Base-by-base conservation (phyloP, 1,139 yeast species). In the Hanseniaspora uvarum region DNA sequence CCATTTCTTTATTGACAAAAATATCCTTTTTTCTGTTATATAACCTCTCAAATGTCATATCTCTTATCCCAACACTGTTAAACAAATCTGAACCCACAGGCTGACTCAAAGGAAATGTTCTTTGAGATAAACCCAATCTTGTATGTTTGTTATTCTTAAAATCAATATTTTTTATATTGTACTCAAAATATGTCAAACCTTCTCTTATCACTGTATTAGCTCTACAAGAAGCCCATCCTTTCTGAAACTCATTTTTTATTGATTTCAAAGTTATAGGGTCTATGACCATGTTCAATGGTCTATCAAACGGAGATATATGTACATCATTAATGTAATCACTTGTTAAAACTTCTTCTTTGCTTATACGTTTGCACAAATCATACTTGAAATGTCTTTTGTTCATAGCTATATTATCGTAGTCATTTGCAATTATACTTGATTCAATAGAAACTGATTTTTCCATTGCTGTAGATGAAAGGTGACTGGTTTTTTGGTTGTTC, bases 81-180 rank as follows among this genome's bases (percentile, higher is more conserved):
- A 88, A 92, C 0, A 89, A 94, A 67, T 92, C 97, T 63, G 79
- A 86, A 4, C 99, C 99, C 10, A 89, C 92, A 0, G 99, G 98
- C 0, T 95, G 95, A 60, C 92, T 96, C 50, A 89, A 69, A 54
- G 88, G 79, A 1, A 96, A 94, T 63, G 92, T 98, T 59, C 86
- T 74, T 55, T 97, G 71, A 0, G 83, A 83, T 46, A 89, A 62
- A 0, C 99, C 99, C 26, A 89, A 64, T 37, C 98, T 69, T 1
- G 89, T 89, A 65, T 89, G 94, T 56, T 62, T 61, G n/a, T 62
- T 59, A 11, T 59, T 53, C 55, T 64, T 63, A 43, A 62, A 56
- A 34, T 54, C 68, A 28, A 65, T 65, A 50, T 64, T 61, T 6
- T 65, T 57, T 3, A 66, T 58, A 51, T 64, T 65, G 16, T 65